A percentile compares a stretch with the other conserved stretches of the same genome.
These are phyloP conservation scores for Inga leiocalycina DNA, from an alignment of 306 rosid genomes.

Conservation along the genomic window DNA sequence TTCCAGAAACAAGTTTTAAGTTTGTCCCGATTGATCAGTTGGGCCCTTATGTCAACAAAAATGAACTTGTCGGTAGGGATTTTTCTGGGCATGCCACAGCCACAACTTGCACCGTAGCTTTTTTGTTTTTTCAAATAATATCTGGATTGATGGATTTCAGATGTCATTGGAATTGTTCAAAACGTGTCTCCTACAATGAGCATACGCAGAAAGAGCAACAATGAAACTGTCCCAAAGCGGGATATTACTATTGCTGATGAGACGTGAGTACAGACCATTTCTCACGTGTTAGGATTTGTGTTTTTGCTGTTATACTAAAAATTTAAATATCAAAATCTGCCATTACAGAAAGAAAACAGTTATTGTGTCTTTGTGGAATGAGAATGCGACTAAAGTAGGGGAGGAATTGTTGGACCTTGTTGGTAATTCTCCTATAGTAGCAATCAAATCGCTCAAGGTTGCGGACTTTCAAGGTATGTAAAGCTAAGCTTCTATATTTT, in stretches of 20 bases:
- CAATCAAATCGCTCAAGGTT: constrained; percentile 79
- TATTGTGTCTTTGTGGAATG: constrained; percentile 89
- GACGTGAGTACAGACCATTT: constrained; percentile 45
- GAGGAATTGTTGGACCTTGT: constrained; percentile 70
- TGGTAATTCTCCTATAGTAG: constrained; percentile 70
- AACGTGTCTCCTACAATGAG: constrained; percentile 87
- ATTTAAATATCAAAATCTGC: neutral
- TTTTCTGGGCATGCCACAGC: neutral
- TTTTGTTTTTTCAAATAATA: neutral
- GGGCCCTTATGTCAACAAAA: constrained; percentile 76
- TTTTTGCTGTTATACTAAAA: neutral
- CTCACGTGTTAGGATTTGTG: neutral
- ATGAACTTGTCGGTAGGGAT: constrained; percentile 77
- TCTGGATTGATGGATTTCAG: constrained; percentile 38
- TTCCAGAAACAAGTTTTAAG: constrained; percentile 71
- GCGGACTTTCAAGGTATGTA: constrained; percentile 89
- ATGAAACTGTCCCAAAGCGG: constrained; percentile 83
- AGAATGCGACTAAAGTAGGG: constrained; percentile 75
- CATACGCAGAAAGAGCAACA: constrained; percentile 74
- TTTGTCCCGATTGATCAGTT: constrained; percentile 82
- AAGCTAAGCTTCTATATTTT: neutral
- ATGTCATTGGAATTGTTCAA: constrained; percentile 85
- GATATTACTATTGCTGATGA: constrained; percentile 94
- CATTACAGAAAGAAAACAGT: constrained; percentile 77
- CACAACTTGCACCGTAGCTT: neutral